Evolutionary conservation across 2,329 filamentous ascomycete species (phyloP).

Genomic region (Fusarium robinianum): DNA sequence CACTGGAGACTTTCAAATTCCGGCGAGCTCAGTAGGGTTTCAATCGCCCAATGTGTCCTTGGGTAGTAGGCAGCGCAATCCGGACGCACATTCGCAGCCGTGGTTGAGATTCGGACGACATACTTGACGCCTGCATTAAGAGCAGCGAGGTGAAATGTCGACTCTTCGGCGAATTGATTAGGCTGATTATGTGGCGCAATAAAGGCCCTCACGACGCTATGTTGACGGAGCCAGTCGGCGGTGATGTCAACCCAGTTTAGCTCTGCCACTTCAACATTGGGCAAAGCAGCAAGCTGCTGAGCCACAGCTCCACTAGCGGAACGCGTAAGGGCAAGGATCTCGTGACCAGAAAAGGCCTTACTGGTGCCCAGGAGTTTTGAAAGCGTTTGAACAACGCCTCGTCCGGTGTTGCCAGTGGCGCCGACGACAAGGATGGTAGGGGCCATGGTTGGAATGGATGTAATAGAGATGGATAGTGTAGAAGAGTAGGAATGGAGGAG

Average conservation of each 20-base stretch:
- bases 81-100: slow-evolving; percentile 43
- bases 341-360: neutral
- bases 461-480: no score
- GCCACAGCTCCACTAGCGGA: slow-evolving; percentile 18
- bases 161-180: slow-evolving; percentile 47
- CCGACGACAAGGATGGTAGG: slow-evolving; percentile 43
- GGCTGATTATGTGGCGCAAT: slow-evolving; percentile 46
- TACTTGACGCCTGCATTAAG: slow-evolving; percentile 46
- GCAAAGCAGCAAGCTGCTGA: slow-evolving; percentile 39
- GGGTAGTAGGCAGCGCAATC: slow-evolving; percentile 43
- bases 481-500: no score
- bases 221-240: slow-evolving; percentile 45
- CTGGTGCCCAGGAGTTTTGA: slow-evolving; percentile 31
- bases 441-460: slow-evolving; percentile 32
- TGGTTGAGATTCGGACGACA: slow-evolving; percentile 49
- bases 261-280: slow-evolving; percentile 42
- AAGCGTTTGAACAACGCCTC: slow-evolving; percentile 34
- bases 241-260: slow-evolving; percentile 45
- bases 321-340: slow-evolving; percentile 28
- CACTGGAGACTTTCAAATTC: slow-evolving; percentile 44
- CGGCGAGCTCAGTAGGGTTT: slow-evolving; percentile 42
- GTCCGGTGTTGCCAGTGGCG: slow-evolving; percentile 45
- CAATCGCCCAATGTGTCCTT: slow-evolving; percentile 48
- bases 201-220: slow-evolving; percentile 44
- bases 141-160: slow-evolving; percentile 41